Evolutionary conservation across 139 green algal genomes (phyloP), one percentile per base, ranked within the genome.

Genomic region (Chlorella sp.): DNA sequence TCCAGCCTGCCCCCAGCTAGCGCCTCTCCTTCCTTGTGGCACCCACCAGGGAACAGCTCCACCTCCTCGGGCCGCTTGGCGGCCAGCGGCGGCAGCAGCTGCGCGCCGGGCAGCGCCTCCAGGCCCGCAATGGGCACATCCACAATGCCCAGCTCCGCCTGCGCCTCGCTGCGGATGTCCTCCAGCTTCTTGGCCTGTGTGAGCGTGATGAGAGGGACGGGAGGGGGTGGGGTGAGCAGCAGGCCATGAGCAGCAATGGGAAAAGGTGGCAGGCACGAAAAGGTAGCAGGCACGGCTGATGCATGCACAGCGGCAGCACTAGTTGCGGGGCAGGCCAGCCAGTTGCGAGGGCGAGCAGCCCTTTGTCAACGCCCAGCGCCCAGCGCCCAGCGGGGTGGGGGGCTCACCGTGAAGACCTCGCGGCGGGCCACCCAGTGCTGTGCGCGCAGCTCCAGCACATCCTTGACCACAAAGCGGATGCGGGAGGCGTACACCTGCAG

Each of bases 61-160:
- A 93, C 84, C n/a, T 94, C 91, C 18, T 91, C 90, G 28, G 78
- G 36, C 13, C 87, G 41, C 72, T 84, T 75, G 38, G 62, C 56
- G 17, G 89, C 70, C 69, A 89, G 83, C 30, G 73, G 85, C 41
- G 88, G 90, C 82, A 95, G 88, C 57, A 64, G 78, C 62, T 26
- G n/a, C 55, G 20, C 51, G 32, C 47, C 60, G 44, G 76, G 44
- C 57, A 87, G 57, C 63, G n/a, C 17, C 4, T 82, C 82, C 65
- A 89, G 86, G 26, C 86, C 86, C 32, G 81, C 36, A 26, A 90
- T 84, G 64, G 71, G 64, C 16, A 92, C 87, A 41, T 90, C 89
- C 71, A 97, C 87, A 86, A 98, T 95, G 75, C 95, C 95, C 83
- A 98, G 92, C 90, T 98, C 95, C 15, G 92, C 94, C 87, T 96